These are phyloP conservation scores for Hirsutella minnesotensis DNA, from an alignment of 2,329 filamentous ascomycete species.

Conservation along the genomic window DNA sequence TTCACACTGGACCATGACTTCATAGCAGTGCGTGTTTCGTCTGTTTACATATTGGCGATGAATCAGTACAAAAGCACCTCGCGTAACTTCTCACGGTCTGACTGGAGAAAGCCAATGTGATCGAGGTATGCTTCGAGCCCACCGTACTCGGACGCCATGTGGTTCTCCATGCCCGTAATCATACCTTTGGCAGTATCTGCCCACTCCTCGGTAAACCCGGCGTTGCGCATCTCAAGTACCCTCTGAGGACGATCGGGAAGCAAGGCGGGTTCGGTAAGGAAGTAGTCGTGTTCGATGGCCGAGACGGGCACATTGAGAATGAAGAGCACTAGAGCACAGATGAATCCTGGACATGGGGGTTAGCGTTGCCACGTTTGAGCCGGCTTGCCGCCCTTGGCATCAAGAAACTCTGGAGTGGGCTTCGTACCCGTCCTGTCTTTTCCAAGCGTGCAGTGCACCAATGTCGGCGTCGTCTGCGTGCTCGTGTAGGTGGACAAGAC, in stretches of 20 bases:
- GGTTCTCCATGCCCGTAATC: constrained; percentile 42
- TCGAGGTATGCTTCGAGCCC: constrained; percentile 55
- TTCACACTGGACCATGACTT: not conserved
- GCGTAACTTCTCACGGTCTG: constrained; percentile 27
- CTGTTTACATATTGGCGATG: not conserved
- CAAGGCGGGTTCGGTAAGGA: constrained; percentile 49
- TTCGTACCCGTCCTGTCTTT: constrained; percentile 53
- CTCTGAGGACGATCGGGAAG: constrained; percentile 49
- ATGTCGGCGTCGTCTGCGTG: constrained; percentile 41
- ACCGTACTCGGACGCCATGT: constrained; percentile 52
- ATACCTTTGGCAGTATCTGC: constrained; percentile 53
- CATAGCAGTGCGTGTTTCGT: not conserved
- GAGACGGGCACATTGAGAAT: constrained; percentile 43
- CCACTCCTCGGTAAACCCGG: constrained; percentile 67
- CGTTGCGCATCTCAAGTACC: constrained; percentile 53
- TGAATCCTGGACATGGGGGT: constrained; percentile 40
- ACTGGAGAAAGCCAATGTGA: constrained; percentile 43
- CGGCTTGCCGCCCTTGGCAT: no score
- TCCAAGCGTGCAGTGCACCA: constrained; percentile 81
- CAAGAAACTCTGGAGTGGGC: not conserved
- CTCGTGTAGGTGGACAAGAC: constrained; percentile 17
- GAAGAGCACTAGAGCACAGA: constrained; percentile 56
- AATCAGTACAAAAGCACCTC: constrained; percentile 29
- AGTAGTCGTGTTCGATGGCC: constrained; percentile 62
- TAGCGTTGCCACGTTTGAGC: constrained; percentile 21